A percentile compares a stretch with the other conserved stretches of the same genome.
These are phyloP conservation scores for Venturia effusa DNA, from an alignment of 2,329 filamentous ascomycete species.

Conservation along the genomic window DNA sequence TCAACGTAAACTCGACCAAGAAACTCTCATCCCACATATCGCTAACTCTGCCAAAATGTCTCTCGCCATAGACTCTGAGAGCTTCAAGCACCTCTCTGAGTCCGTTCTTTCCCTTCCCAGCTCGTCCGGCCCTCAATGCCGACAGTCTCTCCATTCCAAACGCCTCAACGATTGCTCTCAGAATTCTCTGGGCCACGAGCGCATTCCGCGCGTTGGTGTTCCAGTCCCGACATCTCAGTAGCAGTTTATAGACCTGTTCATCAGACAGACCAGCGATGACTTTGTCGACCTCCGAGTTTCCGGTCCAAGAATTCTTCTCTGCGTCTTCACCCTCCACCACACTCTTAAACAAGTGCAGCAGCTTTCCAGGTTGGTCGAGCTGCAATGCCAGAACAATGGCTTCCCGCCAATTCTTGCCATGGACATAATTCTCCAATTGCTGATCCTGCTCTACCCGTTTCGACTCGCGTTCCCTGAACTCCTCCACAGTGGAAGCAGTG, in stretches of 20 bases:
- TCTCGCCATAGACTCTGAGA: conserved; percentile 82
- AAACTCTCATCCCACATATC: conserved; percentile 92
- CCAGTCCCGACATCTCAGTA: conserved; percentile 84
- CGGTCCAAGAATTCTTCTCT: conserved; percentile 54
- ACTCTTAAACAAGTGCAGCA: conserved; percentile 72
- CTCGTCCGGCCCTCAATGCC: conserved; percentile 35
- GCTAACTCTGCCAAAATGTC: conserved; percentile 82
- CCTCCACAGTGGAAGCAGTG: conserved; percentile 65
- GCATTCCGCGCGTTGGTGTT: conserved; percentile 90
- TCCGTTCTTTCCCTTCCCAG: conserved; percentile 16
- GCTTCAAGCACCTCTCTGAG: conserved; percentile 77
- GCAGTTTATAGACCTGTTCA: conserved; percentile 73
- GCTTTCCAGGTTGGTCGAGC: conserved; percentile 82
- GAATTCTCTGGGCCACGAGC: conserved; percentile 71
- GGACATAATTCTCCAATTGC: conserved; percentile 84
- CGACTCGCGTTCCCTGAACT: conserved; percentile 61
- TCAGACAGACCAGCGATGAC: conserved; percentile 70
- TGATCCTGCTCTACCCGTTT: conserved; percentile 89
- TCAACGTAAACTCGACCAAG: conserved; percentile 82
- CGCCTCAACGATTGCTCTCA: conserved; percentile 54
- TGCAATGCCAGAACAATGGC: conserved; percentile 86
- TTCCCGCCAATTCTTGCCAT: conserved; percentile 77
- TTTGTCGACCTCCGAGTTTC: conserved; percentile 61
- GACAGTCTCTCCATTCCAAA: conserved; percentile 50
- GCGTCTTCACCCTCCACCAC: conserved; percentile 56